Evolutionary conservation across 2,329 filamentous ascomycete species (phyloP), one percentile per base, ranked within the genome.

Genomic region (Sarocladium strictum): DNA sequence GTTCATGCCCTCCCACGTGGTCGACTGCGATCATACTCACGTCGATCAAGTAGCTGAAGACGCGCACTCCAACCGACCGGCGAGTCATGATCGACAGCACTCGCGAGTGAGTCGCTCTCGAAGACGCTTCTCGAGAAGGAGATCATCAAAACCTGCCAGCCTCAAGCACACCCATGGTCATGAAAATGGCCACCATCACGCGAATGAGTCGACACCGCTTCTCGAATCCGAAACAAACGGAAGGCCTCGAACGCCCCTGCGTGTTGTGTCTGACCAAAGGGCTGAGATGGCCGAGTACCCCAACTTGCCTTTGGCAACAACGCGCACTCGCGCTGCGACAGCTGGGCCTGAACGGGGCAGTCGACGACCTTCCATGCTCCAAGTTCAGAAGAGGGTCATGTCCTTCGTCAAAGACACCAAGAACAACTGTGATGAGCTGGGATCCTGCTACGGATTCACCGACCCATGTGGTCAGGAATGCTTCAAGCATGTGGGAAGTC

Each of bases 21-120:
- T 92, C 54, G 87, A 89, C 65, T 94, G 89, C 69, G 87, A 90
- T 58, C 87, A 91, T 63, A 81, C 77, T 43, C 87, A 92, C 63
- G 77, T 81, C 12, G 84, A 84, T 19, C 71, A 77, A 57, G 64
- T 63, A 3, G 58, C 58, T 24, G 67, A 67, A 15, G 64, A 69
- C 33, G 55, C 53, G 21, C 58, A 61, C 40, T 56, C 61, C 14
- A 15, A 38, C 17, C 32, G 50, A 29, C 40, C 50, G 2, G 50
- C 21, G 12, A 53, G 50, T 19, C 50, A 53, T 21, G 50, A 53
- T 15, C 50, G 67, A 21, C 61, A 58, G 50, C 63, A 63, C 23
- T 69, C 70, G 2, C 61, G 68, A 10, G 59, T 60, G 27, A 67
- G 65, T 51, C 65, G 65, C 24, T 62, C 67, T 60, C 60, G 69